These are phyloP conservation scores for Clohesyomyces aquaticus DNA, from an alignment of 495 filamentous ascomycete species.

Conservation along the genomic window DNA sequence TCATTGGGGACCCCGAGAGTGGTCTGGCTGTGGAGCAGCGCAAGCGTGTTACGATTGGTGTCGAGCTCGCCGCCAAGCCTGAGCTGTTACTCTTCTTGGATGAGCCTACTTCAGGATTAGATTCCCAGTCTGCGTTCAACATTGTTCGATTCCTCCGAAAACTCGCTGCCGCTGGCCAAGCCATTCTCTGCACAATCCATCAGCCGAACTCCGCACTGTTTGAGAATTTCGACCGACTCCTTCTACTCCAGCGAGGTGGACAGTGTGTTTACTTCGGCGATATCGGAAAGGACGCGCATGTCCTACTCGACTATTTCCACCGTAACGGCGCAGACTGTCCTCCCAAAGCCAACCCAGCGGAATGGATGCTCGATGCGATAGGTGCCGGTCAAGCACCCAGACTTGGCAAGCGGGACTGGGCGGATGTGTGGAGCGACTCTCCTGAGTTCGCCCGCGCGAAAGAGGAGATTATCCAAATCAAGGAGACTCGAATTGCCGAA, in stretches of 20 bases:
- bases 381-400: constrained; percentile 76
- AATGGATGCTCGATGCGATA: constrained; percentile 87
- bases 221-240: constrained; percentile 72
- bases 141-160: constrained; percentile 88
- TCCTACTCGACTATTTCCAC: constrained; percentile 49
- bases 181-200: constrained; percentile 91
- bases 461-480: constrained; percentile 68
- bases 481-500: constrained; percentile 56
- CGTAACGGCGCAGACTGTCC: constrained; percentile 60
- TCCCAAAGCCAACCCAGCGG: constrained; percentile 73
- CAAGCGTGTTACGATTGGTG: constrained; percentile 88
- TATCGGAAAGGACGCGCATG: constrained; percentile 61
- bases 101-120: constrained; percentile 87
- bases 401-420: constrained; percentile 77
- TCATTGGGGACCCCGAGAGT: constrained; percentile 74
- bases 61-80: constrained; percentile 85
- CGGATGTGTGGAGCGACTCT: constrained; percentile 73
- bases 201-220: constrained; percentile 87
- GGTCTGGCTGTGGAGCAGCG: constrained; percentile 91
- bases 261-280: constrained; percentile 69
- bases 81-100: constrained; percentile 86
- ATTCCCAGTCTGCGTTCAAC: constrained; percentile 83
- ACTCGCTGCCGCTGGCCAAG: constrained; percentile 79
- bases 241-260: constrained; percentile 68
- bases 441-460: constrained; percentile 71